Conservation (phyloP, 2,329 filamentous ascomycete genomes). For the Phialophora verrucosa region DNA sequence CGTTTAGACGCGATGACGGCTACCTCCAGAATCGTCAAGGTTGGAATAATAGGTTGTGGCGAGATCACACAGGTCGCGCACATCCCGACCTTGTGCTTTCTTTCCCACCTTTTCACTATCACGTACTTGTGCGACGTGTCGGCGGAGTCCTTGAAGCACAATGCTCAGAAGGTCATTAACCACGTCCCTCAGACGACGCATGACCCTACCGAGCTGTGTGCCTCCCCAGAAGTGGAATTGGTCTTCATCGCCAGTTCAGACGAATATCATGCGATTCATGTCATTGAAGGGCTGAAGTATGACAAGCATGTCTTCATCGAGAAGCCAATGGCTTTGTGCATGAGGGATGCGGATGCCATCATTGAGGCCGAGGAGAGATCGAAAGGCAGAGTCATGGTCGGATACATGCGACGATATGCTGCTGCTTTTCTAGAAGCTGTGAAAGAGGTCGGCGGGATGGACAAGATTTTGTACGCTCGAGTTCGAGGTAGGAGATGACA, state of each 20-base stretch:
- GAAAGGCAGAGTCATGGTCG: conserved; percentile 60
- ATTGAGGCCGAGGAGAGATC: conserved; percentile 56
- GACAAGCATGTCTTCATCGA: conserved; percentile 66
- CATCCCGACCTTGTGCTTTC: conserved; percentile 56
- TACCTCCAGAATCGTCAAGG: conserved; percentile 37
- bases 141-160: conserved; percentile 48
- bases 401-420: conserved; percentile 67
- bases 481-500: conserved; percentile 25
- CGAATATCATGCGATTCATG: conserved; percentile 61
- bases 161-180: conserved; percentile 41
- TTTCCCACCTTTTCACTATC: conserved; percentile 54
- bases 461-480: conserved; percentile 62
- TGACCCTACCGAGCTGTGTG: conserved; percentile 48
- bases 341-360: conserved; percentile 55
- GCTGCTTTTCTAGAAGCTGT: conserved; percentile 60
- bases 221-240: conserved; percentile 55
- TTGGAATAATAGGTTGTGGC: conserved; percentile 47
- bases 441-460: conserved; percentile 59
- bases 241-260: conserved; percentile 62
- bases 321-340: conserved; percentile 61
- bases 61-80: conserved; percentile 61
- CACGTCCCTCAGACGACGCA: conserved; percentile 44
- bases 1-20: conserved; percentile 4
- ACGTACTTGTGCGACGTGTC: conserved; percentile 61
- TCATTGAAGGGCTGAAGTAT: conserved; percentile 58